phyloP scores from a whole-genome alignment of 2,329 filamentous ascomycete genomes.

The Aspergillus sp. region DNA sequence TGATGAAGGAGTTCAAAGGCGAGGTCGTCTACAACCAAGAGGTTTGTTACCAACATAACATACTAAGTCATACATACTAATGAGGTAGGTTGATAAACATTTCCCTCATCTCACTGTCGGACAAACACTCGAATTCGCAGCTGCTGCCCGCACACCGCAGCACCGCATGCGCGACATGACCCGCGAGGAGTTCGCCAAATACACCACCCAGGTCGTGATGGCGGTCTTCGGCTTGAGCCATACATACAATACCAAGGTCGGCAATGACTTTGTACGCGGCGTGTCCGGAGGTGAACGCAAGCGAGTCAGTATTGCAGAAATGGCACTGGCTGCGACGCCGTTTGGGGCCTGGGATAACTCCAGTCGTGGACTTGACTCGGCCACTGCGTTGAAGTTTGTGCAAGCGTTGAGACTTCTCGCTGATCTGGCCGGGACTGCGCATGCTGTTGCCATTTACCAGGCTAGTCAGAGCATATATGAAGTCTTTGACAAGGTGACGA shows the following conservation, averaged over 20 bases:
- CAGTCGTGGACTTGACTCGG: slow-evolving; percentile 48
- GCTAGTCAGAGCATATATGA: slow-evolving; percentile 43
- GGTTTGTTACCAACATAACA: too few relatives aligned
- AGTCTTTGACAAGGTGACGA: slow-evolving; percentile 67
- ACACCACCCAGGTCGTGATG: slow-evolving; percentile 35
- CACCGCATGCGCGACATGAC: not conserved
- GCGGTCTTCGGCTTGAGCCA: slow-evolving; percentile 45
- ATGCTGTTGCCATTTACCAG: slow-evolving; percentile 55
- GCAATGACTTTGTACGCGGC: slow-evolving; percentile 57
- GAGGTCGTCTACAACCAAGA: slow-evolving; percentile 36
- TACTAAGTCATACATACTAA: too few relatives aligned
- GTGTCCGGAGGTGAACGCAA: slow-evolving; percentile 62
- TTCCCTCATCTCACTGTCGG: slow-evolving; percentile 66
- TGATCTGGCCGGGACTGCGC: slow-evolving; percentile 46
- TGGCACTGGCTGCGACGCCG: slow-evolving; percentile 45
- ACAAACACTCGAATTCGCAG: slow-evolving; percentile 75
- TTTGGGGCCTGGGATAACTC: slow-evolving; percentile 46
- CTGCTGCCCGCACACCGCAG: slow-evolving; percentile 27
- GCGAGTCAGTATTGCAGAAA: slow-evolving; percentile 60
- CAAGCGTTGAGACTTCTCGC: slow-evolving; percentile 48
- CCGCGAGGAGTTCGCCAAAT: not conserved
- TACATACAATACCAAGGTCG: slow-evolving; percentile 49
- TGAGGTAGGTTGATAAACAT: slow-evolving; percentile 70
- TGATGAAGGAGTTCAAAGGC: slow-evolving; percentile 39
- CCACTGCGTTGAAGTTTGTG: slow-evolving; percentile 56